Evolutionary conservation across 2,329 filamentous ascomycete species (phyloP).

Genomic region (Thelonectria rubi): DNA sequence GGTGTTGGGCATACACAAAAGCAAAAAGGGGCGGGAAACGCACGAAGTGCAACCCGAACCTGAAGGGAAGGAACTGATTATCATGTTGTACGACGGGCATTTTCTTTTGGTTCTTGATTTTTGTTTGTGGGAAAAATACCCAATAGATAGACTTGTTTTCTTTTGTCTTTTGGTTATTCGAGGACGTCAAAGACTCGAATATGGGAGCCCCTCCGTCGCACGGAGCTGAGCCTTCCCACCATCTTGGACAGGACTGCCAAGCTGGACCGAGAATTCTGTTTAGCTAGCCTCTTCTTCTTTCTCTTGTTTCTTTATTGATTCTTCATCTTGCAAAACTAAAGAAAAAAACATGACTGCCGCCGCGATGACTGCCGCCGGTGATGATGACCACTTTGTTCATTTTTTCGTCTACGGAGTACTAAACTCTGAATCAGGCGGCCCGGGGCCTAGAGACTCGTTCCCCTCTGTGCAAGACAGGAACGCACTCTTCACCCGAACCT

Average conservation of each 20-base stretch:
- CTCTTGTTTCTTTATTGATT: conserved; percentile 1
- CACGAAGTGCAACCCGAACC: conserved; percentile 1
- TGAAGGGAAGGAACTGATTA: conserved; percentile 15
- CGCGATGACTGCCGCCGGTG: too few relatives aligned
- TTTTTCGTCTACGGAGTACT: too few relatives aligned
- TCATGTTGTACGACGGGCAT: too few relatives aligned
- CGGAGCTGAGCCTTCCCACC: conserved; percentile 15
- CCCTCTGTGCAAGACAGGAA: not conserved
- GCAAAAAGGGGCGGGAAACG: conserved; percentile 6
- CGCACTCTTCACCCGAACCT: too few relatives aligned
- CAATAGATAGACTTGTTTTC: conserved; percentile 39
- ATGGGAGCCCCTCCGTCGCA: conserved; percentile 32
- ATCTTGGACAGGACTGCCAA: conserved; percentile 34
- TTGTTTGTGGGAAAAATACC: not conserved
- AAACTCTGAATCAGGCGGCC: too few relatives aligned
- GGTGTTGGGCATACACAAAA: conserved; percentile 24
- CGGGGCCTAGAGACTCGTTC: too few relatives aligned
- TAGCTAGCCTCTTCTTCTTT: conserved; percentile 3
- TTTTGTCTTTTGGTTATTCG: conserved; percentile 30
- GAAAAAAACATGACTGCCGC: too few relatives aligned
- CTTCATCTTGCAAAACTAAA: too few relatives aligned
- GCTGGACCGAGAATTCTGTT: conserved; percentile 25
- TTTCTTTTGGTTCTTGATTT: conserved; percentile 24
- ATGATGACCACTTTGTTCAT: too few relatives aligned
- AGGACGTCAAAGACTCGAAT: conserved; percentile 34